phyloP scores from a whole-genome alignment of 2,329 filamentous ascomycete genomes.

The Drechslerella dactyloides region DNA sequence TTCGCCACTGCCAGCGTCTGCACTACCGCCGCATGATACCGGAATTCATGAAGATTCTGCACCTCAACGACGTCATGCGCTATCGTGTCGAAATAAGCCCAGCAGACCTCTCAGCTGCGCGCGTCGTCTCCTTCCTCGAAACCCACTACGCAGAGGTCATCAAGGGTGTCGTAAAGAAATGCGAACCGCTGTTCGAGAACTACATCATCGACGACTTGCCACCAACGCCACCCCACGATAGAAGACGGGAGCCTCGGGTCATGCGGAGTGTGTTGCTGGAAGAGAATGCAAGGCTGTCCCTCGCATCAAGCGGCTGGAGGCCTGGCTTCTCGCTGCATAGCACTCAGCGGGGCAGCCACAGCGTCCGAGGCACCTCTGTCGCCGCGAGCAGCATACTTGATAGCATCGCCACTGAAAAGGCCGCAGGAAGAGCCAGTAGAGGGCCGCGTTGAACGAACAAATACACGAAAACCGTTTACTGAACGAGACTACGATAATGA shows the following conservation, averaged over 20 bases:
- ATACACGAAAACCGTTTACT: too few species aligned
- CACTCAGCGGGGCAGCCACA: background rate
- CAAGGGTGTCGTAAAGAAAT: slow-evolving; percentile 9
- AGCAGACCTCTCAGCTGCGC: slow-evolving; percentile 23
- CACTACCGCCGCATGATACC: slow-evolving; percentile 4
- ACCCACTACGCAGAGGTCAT: slow-evolving; percentile 32
- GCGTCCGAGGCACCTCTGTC: too few species aligned
- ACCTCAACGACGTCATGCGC: slow-evolving; percentile 25
- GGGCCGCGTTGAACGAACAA: too few species aligned
- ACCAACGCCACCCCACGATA: background rate
- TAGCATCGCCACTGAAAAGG: too few species aligned
- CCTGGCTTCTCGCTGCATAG: background rate
- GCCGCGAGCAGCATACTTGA: too few species aligned
- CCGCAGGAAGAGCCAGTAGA: too few species aligned
- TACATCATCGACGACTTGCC: slow-evolving; percentile 1
- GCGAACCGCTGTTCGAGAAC: slow-evolving; percentile 21
- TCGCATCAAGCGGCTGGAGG: background rate
- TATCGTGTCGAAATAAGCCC: slow-evolving; percentile 30
- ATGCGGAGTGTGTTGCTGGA: background rate
- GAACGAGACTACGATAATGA: too few species aligned
- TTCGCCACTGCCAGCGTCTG: slow-evolving; percentile 21
- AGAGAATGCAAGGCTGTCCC: background rate
- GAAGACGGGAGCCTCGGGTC: background rate
- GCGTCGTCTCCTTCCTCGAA: slow-evolving; percentile 24
- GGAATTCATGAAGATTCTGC: slow-evolving; percentile 17